phyloP scores from a whole-genome alignment of 2,329 filamentous ascomycete genomes.

The Epichloe glyceriae region DNA sequence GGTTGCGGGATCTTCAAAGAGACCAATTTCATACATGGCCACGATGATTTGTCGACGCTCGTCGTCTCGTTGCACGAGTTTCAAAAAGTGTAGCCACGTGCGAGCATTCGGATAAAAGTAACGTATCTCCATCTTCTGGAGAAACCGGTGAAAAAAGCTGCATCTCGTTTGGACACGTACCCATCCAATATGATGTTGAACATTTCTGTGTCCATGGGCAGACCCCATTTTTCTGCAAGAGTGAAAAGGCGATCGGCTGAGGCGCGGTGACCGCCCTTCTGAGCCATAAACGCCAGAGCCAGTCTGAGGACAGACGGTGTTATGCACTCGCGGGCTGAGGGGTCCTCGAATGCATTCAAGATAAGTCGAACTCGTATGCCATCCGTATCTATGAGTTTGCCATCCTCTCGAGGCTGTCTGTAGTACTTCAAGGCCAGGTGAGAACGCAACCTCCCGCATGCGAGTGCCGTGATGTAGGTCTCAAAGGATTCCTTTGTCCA shows the following conservation, averaged over 20 bases:
- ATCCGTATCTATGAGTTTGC: conserved; percentile 22
- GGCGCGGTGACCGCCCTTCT: conserved; percentile 21
- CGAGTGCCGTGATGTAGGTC: conserved; percentile 29
- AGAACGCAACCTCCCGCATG: conserved; percentile 22
- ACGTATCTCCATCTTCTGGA: conserved; percentile 27
- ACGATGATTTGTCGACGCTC: conserved; percentile 32
- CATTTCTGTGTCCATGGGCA: conserved; percentile 31
- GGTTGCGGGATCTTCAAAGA: conserved; percentile 25
- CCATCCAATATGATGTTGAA: conserved; percentile 35
- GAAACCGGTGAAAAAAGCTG: conserved; percentile 26
- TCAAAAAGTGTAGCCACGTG: conserved; percentile 37
- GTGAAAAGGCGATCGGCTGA: conserved; percentile 23
- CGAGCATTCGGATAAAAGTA: conserved; percentile 27
- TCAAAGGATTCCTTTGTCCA: conserved; percentile 32
- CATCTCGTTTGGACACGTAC: conserved; percentile 26
- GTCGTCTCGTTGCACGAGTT: conserved; percentile 47
- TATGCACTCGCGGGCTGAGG: conserved; percentile 19
- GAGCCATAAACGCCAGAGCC: conserved; percentile 29
- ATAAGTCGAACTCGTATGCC: conserved; percentile 26
- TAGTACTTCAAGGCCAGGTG: conserved; percentile 24
- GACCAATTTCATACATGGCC: conserved; percentile 31
- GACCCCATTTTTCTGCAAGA: conserved; percentile 21
- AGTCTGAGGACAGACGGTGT: conserved; percentile 29
- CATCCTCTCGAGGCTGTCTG: conserved; percentile 14
- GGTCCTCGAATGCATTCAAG: conserved; percentile 24